phyloP scores from a whole-genome alignment of 1,284 basidiomycete genomes.

The Marasmius tenuissimus region DNA sequence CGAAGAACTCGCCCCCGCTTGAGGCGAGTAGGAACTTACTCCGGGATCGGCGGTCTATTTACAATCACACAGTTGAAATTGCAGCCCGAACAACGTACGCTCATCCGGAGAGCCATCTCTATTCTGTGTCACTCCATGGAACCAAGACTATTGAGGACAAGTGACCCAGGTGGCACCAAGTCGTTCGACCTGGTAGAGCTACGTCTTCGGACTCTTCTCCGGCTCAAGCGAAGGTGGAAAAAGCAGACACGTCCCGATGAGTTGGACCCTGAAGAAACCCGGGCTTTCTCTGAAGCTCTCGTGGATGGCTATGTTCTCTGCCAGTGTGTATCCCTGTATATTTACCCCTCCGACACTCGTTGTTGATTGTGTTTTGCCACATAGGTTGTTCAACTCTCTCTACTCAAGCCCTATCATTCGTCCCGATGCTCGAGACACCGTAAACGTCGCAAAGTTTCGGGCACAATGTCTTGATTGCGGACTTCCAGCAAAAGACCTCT shows the following conservation, averaged over 20 bases:
- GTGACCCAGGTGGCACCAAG: conserved; percentile 22
- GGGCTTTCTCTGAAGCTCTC: conserved; percentile 7
- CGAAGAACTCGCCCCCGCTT: neutral
- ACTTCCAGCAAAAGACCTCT: conserved; percentile 5
- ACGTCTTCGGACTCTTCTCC: conserved; percentile 16
- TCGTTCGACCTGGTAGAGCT: conserved; percentile 21
- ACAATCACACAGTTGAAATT: neutral
- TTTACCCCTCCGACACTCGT: neutral
- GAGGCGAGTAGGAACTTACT: neutral
- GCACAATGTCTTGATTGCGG: conserved; percentile 6
- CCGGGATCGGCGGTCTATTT: neutral
- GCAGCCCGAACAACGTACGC: conserved; percentile 9
- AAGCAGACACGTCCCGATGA: neutral
- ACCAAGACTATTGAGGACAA: conserved; percentile 19
- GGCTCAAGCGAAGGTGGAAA: conserved; percentile 10
- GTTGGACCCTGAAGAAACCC: conserved; percentile 2
- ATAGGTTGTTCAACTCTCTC: conserved; percentile 3
- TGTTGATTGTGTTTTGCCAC: neutral
- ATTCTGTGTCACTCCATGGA: conserved; percentile 20
- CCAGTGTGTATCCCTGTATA: conserved; percentile 6
- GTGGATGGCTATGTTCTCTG: conserved; percentile 13
- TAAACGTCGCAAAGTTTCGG: conserved; percentile 10
- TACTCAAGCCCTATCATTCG: conserved; percentile 6
- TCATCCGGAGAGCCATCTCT: conserved; percentile 17
- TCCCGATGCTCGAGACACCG: conserved; percentile 2